phyloP scores from a whole-genome alignment of 2,329 filamentous ascomycete genomes.

The Exophiala dermatitidis region DNA sequence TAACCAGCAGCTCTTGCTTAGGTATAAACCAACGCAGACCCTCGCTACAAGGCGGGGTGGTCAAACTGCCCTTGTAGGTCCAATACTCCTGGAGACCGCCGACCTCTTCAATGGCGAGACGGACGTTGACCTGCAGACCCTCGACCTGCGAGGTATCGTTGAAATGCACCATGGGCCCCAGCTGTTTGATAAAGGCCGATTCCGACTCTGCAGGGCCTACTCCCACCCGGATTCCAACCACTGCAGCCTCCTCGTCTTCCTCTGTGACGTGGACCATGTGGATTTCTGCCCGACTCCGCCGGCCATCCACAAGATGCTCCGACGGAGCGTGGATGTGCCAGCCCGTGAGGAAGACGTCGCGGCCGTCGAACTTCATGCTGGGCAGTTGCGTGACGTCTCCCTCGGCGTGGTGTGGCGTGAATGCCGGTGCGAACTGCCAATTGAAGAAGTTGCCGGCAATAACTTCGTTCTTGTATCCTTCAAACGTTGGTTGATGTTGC shows the following conservation, averaged over 20 bases:
- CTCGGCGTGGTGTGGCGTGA: slow-evolving; percentile 35
- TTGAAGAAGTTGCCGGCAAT: slow-evolving; percentile 40
- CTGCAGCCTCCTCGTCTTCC: slow-evolving; percentile 38
- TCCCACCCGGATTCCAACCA: slow-evolving; percentile 44
- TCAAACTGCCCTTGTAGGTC: slow-evolving; percentile 53
- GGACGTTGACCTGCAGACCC: slow-evolving; percentile 17
- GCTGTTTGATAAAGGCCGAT: slow-evolving; percentile 35
- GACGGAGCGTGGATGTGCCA: slow-evolving; percentile 49
- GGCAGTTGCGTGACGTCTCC: slow-evolving; percentile 36
- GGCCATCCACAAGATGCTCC: slow-evolving; percentile 43
- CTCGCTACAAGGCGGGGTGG: slow-evolving; percentile 56
- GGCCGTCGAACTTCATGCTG: slow-evolving; percentile 41
- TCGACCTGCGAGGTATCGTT: slow-evolving; percentile 29
- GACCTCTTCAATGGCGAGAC: slow-evolving; percentile 20
- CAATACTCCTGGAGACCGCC: slow-evolving; percentile 32
- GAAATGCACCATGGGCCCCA: slow-evolving; percentile 36
- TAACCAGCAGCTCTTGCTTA: slow-evolving; percentile 35
- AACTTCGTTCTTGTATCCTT: slow-evolving; percentile 33
- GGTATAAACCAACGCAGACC: slow-evolving; percentile 45
- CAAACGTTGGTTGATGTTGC: slow-evolving; percentile 38
- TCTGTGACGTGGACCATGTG: slow-evolving; percentile 45
- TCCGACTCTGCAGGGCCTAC: slow-evolving; percentile 10
- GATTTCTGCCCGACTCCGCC: slow-evolving; percentile 39
- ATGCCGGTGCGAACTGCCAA: slow-evolving; percentile 45
- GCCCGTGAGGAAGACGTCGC: slow-evolving; percentile 43